Percentiles rank a stretch among this genome's conserved stretches.
These are phyloP conservation scores for Cicer judaicum DNA, from an alignment of 306 rosid genomes.

Conservation along the genomic window DNA sequence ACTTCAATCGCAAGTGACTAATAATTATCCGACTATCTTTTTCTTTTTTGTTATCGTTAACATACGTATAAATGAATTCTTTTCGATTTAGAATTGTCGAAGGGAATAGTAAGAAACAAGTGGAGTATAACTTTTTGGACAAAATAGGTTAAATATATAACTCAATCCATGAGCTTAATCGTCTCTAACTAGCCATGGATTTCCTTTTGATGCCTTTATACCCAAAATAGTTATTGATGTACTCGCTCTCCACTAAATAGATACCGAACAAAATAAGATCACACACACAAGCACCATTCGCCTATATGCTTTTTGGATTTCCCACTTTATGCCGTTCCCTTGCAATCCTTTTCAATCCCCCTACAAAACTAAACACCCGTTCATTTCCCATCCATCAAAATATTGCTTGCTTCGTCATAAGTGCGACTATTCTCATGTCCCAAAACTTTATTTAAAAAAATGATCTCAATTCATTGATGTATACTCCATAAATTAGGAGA, in stretches of 20 bases:
- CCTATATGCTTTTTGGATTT: constrained; percentile 31
- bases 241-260: constrained; percentile 45
- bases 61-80: too few species aligned
- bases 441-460: not conserved
- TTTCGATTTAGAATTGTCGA: too few species aligned
- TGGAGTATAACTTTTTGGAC: too few species aligned
- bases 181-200: constrained; percentile 19
- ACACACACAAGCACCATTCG: constrained; percentile 22
- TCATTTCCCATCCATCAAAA: constrained; percentile 17
- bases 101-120: too few species aligned
- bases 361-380: not conserved
- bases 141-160: too few species aligned
- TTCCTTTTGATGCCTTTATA: constrained; percentile 37
- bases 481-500: not conserved
- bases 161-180: too few species aligned
- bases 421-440: constrained; percentile 16
- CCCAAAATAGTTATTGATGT: constrained; percentile 44
- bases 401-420: constrained; percentile 36
- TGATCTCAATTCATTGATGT: not conserved
- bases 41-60: too few species aligned
- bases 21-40: too few species aligned
- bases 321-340: constrained; percentile 32
- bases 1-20: too few species aligned
- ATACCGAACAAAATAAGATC: constrained; percentile 22
- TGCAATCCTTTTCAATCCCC: constrained; percentile 16